These are phyloP conservation scores for Prunus kanzakura DNA, from an alignment of 306 rosid species.

Conservation along the genomic window DNA sequence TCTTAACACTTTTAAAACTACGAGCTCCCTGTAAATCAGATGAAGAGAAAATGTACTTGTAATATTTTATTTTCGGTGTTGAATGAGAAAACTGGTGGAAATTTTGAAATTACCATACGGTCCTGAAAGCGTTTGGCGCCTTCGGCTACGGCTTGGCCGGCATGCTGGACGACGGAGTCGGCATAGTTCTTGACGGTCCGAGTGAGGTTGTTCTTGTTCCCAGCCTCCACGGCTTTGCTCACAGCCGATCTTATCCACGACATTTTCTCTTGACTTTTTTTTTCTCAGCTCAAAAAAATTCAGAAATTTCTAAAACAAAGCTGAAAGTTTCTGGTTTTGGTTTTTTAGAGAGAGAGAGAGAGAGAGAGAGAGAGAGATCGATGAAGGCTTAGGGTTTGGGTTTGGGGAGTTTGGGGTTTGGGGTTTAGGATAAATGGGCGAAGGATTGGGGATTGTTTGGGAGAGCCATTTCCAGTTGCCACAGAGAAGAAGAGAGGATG, in stretches of 20 bases:
- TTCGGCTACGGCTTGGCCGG: conserved; percentile 94
- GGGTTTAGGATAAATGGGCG: conserved; percentile 13
- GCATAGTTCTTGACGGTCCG: conserved; percentile 95
- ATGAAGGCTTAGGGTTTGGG: background rate
- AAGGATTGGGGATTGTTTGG: conserved; percentile 6
- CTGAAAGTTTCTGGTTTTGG: background rate
- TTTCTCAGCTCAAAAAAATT: background rate
- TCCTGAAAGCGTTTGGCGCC: conserved; percentile 94
- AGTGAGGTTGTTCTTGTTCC: conserved; percentile 89
- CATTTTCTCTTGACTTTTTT: conserved; percentile 32
- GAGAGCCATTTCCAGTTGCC: conserved; percentile 12
- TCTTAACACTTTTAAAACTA: conserved; percentile 61
- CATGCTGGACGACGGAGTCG: conserved; percentile 94
- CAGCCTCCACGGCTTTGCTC: conserved; percentile 91
- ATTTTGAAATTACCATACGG: conserved; percentile 62
- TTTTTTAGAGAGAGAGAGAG: background rate
- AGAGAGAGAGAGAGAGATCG: background rate
- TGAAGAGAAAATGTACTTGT: no score
- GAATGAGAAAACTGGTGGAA: background rate
- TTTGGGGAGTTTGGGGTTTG: conserved; percentile 1
- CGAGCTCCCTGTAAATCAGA: conserved; percentile 50
- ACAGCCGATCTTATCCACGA: conserved; percentile 96
- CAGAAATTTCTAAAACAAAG: background rate
- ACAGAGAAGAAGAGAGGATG: background rate
- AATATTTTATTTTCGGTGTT: background rate